Evolutionary conservation across 805 yeast genomes (phyloP).

Genomic region (Candida pseudoglaebosa): DNA sequence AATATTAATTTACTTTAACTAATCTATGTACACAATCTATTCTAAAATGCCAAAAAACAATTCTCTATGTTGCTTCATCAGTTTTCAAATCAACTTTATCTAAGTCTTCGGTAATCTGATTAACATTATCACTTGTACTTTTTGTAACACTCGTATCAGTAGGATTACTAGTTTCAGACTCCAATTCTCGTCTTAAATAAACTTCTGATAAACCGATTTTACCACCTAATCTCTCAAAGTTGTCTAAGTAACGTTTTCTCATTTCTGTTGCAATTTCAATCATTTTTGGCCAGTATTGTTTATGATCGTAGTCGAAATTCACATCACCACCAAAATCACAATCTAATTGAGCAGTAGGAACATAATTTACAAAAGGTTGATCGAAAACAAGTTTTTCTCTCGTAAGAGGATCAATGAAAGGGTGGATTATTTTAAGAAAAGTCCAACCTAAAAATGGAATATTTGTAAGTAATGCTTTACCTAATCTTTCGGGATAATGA

Average conservation of each 20-base stretch:
- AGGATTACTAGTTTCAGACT: no score
- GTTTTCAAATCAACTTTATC: background rate
- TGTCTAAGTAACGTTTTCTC: constrained; percentile 57
- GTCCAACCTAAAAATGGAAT: constrained; percentile 95
- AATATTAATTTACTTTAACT: no score
- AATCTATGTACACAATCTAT: no score
- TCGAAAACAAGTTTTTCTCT: constrained; percentile 90
- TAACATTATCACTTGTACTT: background rate
- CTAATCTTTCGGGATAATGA: constrained; percentile 96
- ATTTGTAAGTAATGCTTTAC: constrained; percentile 86
- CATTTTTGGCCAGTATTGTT: constrained; percentile 73
- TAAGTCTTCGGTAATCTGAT: background rate
- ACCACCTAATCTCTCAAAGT: constrained; percentile 70
- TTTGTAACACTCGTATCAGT: no score
- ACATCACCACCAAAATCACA: constrained; percentile 79
- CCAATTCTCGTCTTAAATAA: constrained; percentile 59
- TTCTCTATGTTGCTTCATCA: background rate
- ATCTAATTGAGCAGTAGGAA: constrained; percentile 79
- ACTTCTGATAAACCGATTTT: constrained; percentile 72
- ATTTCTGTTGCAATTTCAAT: constrained; percentile 55
- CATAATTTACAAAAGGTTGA: constrained; percentile 81
- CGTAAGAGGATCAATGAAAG: constrained; percentile 94
- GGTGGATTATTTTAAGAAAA: constrained; percentile 84
- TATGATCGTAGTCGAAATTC: constrained; percentile 80
- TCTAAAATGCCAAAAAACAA: no score